phyloP scores from a whole-genome alignment of 1,284 basidiomycete genomes.

The Trichosporon faecale region DNA sequence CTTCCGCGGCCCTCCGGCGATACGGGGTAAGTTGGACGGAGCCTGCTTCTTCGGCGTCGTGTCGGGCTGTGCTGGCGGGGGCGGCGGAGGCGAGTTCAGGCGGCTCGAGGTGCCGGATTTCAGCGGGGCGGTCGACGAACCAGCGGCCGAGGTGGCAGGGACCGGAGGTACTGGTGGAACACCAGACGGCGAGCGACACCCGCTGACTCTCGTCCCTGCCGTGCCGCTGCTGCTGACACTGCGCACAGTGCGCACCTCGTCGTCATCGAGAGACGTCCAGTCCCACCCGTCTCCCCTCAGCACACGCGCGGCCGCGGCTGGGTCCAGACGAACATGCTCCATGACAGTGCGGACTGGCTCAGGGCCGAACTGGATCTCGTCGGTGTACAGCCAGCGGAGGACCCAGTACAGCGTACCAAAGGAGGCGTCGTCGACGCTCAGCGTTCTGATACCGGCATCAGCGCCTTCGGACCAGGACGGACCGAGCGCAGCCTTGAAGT shows the following conservation, averaged over 20 bases:
- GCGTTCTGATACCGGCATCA: slow-evolving; percentile 46
- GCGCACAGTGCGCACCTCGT: slow-evolving; percentile 26
- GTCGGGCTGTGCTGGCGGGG: not conserved
- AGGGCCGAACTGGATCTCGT: slow-evolving; percentile 52
- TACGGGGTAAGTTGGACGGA: not conserved
- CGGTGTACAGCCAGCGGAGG: slow-evolving; percentile 65
- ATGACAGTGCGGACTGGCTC: slow-evolving; percentile 53
- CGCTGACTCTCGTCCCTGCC: not conserved
- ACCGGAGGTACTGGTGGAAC: not conserved
- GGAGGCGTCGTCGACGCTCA: slow-evolving; percentile 75
- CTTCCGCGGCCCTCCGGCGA: slow-evolving; percentile 1
- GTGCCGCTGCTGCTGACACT: slow-evolving; percentile 27
- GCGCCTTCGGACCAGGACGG: slow-evolving; percentile 66
- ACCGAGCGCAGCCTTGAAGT: slow-evolving; percentile 73
- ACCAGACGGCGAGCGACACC: slow-evolving; percentile 7
- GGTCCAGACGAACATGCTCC: slow-evolving; percentile 30
- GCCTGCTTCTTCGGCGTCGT: not conserved
- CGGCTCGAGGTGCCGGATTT: not conserved
- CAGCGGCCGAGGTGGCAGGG: not conserved
- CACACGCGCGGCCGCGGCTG: slow-evolving; percentile 14
- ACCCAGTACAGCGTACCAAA: slow-evolving; percentile 80
- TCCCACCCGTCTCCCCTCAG: slow-evolving; percentile 24
- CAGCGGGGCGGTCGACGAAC: not conserved
- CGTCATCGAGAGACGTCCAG: slow-evolving; percentile 12
- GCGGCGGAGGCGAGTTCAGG: not conserved